phyloP scores from a whole-genome alignment of 495 filamentous ascomycete genomes.

The Polyplosphaeria fusca region DNA sequence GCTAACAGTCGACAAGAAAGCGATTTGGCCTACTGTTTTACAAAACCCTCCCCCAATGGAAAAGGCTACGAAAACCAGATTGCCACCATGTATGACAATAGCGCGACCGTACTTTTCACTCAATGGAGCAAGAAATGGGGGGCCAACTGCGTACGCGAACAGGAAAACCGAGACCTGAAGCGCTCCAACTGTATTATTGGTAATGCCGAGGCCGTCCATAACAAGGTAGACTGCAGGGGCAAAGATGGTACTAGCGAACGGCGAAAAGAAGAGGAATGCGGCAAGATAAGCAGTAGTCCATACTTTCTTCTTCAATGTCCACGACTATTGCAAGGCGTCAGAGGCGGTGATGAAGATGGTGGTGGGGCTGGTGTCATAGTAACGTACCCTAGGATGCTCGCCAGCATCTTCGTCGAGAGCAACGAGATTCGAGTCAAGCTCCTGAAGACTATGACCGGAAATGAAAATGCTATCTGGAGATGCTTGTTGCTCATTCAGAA shows the following conservation, averaged over 20 bases:
- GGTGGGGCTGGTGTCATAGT: not conserved
- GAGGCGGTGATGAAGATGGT: not conserved
- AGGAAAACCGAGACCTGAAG: conserved; percentile 6
- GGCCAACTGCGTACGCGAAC: conserved; percentile 4
- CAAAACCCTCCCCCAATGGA: conserved; percentile 7
- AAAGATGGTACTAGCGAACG: conserved; percentile 11
- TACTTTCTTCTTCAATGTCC: conserved; percentile 1
- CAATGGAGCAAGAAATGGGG: conserved; percentile 4
- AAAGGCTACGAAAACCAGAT: conserved; percentile 3
- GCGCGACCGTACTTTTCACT: conserved; percentile 6
- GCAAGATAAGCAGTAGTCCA: conserved; percentile 1
- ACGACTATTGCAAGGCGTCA: not conserved
- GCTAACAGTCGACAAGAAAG: too few species aligned
- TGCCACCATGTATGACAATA: not conserved
- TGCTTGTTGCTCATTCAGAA: not conserved
- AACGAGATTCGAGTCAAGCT: conserved; percentile 1
- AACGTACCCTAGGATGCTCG: not conserved
- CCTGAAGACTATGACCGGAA: not conserved
- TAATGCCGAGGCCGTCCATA: conserved; percentile 2
- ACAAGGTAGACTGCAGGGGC: conserved; percentile 1
- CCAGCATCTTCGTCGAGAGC: not conserved
- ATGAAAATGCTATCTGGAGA: conserved; percentile 7
- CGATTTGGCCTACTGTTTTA: not conserved
- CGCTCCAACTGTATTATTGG: conserved; percentile 1
- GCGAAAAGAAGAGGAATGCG: conserved; percentile 1